These are phyloP conservation scores for Apophysomyces variabilis DNA, from an alignment of 371 early-diverging fungal species.

Conservation along the genomic window DNA sequence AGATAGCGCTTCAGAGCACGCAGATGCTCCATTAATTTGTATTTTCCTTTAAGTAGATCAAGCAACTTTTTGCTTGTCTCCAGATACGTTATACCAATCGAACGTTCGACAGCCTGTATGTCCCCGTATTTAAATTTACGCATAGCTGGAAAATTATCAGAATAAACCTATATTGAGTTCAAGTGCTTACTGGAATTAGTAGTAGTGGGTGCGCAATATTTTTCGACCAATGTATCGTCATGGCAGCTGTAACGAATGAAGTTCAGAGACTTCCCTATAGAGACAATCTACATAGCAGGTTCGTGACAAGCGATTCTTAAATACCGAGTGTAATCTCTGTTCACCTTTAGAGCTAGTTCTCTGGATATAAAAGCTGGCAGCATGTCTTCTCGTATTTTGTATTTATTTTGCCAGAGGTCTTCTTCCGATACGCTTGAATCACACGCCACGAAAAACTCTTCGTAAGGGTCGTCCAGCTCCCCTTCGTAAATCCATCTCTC, in stretches of 20 bases:
- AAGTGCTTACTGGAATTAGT: slow-evolving; percentile 3
- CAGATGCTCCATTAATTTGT: slow-evolving; percentile 85
- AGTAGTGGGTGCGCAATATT: slow-evolving; percentile 17
- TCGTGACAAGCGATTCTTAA: slow-evolving; percentile 23
- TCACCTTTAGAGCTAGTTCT: slow-evolving; percentile 81
- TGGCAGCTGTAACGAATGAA: slow-evolving; percentile 89
- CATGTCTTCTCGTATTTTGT: slow-evolving; percentile 76
- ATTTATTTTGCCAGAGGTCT: slow-evolving; percentile 84
- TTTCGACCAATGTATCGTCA: slow-evolving; percentile 54
- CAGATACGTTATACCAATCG: slow-evolving; percentile 76
- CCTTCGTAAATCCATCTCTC: slow-evolving; percentile 95
- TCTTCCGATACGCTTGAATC: slow-evolving; percentile 61
- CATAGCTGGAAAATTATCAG: slow-evolving; percentile 19
- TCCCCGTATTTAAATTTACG: slow-evolving; percentile 74
- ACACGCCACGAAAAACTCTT: slow-evolving; percentile 88
- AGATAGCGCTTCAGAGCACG: slow-evolving; percentile 87
- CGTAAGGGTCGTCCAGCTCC: slow-evolving; percentile 91
- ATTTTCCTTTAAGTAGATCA: slow-evolving; percentile 73
- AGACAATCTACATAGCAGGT: slow-evolving; percentile 66
- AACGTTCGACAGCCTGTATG: slow-evolving; percentile 66
- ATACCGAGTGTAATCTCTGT: slow-evolving; percentile 19
- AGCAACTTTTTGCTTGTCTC: slow-evolving; percentile 76
- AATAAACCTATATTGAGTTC: not conserved
- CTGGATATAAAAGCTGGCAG: slow-evolving; percentile 82
- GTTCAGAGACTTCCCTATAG: slow-evolving; percentile 93